Evolutionary conservation across 352 stramenopile genomes (phyloP).

Genomic region (Phytophthora pini): DNA sequence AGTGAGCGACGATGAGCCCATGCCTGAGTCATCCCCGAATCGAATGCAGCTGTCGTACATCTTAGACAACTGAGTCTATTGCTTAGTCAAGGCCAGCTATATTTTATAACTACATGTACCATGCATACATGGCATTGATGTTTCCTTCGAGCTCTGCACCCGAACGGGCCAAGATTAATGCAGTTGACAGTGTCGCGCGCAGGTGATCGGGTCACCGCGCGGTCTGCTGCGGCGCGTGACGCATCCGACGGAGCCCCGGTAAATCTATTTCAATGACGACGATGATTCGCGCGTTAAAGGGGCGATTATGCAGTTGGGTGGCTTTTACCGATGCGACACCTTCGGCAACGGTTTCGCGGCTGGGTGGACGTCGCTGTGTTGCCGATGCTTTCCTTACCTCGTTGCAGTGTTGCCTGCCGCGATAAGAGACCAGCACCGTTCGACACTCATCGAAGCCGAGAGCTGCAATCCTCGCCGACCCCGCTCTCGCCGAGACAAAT

Average conservation of each 20-base stretch:
- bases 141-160: no score
- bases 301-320: background rate
- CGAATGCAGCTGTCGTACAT: background rate
- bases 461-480: background rate
- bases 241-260: background rate
- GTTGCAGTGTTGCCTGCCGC: constrained; percentile 4
- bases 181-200: background rate
- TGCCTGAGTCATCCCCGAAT: background rate
- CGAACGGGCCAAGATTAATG: no score
- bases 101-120: no score
- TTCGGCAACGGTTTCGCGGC: constrained; percentile 3
- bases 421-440: constrained; percentile 6
- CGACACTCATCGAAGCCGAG: constrained; percentile 10
- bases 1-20: background rate
- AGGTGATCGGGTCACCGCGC: background rate
- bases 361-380: background rate
- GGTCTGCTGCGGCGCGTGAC: background rate
- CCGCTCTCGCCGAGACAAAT: constrained; percentile 11
- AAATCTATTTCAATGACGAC: constrained; percentile 25
- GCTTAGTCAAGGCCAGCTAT: no score
- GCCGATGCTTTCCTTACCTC: background rate
- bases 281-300: background rate
- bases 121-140: no score
- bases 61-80: background rate
- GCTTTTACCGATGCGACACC: constrained; percentile 17